These are phyloP conservation scores for Millerago galiae DNA, from an alignment of 805 yeast genomes.

Conservation along the genomic window DNA sequence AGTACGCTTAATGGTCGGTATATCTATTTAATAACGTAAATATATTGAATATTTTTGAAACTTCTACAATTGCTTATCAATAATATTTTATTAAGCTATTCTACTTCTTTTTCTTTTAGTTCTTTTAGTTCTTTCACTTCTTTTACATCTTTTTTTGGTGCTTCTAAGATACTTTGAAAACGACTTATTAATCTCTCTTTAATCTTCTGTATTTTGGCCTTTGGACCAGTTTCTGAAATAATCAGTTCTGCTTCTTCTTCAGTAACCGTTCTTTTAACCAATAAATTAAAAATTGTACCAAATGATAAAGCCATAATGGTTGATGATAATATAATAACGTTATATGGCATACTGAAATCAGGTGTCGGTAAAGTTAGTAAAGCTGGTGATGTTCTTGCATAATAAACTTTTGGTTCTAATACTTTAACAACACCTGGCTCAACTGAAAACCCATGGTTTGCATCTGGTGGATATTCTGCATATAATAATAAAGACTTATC, in stretches of 20 bases:
- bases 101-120: no score
- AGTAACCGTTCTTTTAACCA: slow-evolving; percentile 68
- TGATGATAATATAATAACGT: slow-evolving; percentile 88
- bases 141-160: no score
- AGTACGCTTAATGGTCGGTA: no score
- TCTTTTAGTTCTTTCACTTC: no score
- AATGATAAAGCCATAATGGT: slow-evolving; percentile 90
- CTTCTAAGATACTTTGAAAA: no score
- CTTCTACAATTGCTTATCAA: no score
- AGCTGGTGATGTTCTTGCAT: slow-evolving; percentile 78
- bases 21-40: no score
- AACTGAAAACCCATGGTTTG: slow-evolving; percentile 94
- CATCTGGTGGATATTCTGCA: slow-evolving; percentile 98
- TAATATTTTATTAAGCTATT: no score
- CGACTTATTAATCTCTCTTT: no score
- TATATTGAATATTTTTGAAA: no score
- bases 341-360: slow-evolving; percentile 97
- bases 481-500: slow-evolving; percentile 81
- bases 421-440: slow-evolving; percentile 82
- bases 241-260: slow-evolving; percentile 48
- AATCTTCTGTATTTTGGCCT: slow-evolving; percentile 3
- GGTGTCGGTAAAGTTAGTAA: slow-evolving; percentile 89
- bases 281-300: slow-evolving; percentile 76
- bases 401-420: slow-evolving; percentile 36
- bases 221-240: slow-evolving; percentile 13